Evolutionary conservation across 2,329 filamentous ascomycete genomes (phyloP).

Genomic region (Blastomyces gilchristii): DNA sequence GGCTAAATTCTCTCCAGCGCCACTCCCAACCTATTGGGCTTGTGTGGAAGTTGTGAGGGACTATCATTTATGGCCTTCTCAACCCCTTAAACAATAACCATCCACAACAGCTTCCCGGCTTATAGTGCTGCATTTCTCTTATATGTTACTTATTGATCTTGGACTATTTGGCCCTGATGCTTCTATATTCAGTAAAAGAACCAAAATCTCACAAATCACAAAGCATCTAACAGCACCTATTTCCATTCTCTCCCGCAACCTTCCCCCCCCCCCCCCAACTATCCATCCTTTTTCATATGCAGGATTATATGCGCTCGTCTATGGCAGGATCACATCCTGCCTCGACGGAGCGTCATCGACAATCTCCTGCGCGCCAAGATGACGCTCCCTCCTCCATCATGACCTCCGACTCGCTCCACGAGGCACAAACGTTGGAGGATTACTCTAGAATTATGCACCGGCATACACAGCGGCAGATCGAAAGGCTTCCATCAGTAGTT

Average conservation of each 20-base stretch:
- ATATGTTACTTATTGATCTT: not conserved
- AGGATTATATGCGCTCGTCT: not conserved
- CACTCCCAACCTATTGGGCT: not conserved
- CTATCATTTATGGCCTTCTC: not conserved
- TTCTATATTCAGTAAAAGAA: not conserved
- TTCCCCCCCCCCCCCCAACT: too few species aligned
- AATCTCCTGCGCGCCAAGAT: not conserved
- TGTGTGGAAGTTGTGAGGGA: not conserved
- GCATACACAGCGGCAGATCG: conserved; percentile 15
- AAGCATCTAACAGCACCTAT: not conserved
- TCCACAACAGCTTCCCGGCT: not conserved
- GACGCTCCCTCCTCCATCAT: not conserved
- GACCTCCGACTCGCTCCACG: not conserved
- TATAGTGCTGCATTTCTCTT: not conserved
- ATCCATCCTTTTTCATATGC: not conserved
- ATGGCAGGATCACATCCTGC: not conserved
- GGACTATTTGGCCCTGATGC: not conserved
- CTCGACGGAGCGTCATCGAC: not conserved
- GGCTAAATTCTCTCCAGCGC: not conserved
- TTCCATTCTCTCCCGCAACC: not conserved
- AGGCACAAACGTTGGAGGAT: not conserved
- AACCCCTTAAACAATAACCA: not conserved
- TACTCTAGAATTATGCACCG: conserved; percentile 16
- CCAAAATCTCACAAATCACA: not conserved
- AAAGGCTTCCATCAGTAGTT: not conserved